phyloP scores from a whole-genome alignment of 106 monocot genomes.

The Iris macrosiphon region DNA sequence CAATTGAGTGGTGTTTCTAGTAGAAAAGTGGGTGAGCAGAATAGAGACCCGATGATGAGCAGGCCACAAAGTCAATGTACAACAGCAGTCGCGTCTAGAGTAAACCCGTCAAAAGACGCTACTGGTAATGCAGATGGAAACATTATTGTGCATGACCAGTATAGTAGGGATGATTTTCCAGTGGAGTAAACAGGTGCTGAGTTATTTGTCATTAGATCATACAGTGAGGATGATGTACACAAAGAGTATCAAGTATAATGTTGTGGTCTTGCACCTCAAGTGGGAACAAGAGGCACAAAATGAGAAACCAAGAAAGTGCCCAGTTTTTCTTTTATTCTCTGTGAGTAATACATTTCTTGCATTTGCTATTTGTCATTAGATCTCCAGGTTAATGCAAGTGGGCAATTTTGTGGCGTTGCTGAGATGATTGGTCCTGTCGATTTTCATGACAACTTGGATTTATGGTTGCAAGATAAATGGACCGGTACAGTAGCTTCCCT shows the following conservation, averaged over 20 bases:
- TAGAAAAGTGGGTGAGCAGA: conserved; percentile 30
- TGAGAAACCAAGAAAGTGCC: conserved; percentile 29
- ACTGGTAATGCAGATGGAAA: conserved; percentile 25
- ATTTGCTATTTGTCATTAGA: too few relatives aligned
- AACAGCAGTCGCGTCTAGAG: conserved; percentile 24
- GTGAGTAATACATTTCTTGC: conserved; percentile 27
- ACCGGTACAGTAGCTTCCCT: conserved; percentile 75
- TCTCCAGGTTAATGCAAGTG: conserved; percentile 85
- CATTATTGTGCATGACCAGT: conserved; percentile 37
- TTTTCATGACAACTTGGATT: conserved; percentile 77
- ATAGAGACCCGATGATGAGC: conserved; percentile 45
- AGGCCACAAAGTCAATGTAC: conserved; percentile 17
- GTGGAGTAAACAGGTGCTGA: conserved; percentile 56
- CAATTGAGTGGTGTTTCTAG: conserved; percentile 6
- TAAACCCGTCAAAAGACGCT: conserved; percentile 19
- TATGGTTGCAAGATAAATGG: conserved; percentile 98
- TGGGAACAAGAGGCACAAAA: conserved; percentile 74
- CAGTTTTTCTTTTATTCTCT: conserved; percentile 89
- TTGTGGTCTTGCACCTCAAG: conserved; percentile 79
- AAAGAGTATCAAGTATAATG: conserved; percentile 87
- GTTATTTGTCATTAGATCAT: conserved; percentile 84
- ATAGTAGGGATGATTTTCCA: conserved; percentile 44
- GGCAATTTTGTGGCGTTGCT: conserved; percentile 89
- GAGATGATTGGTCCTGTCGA: conserved; percentile 89
- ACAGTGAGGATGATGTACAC: conserved; percentile 89